phyloP scores from a whole-genome alignment of 2,329 filamentous ascomycete genomes.

The Alternaria postmessia region DNA sequence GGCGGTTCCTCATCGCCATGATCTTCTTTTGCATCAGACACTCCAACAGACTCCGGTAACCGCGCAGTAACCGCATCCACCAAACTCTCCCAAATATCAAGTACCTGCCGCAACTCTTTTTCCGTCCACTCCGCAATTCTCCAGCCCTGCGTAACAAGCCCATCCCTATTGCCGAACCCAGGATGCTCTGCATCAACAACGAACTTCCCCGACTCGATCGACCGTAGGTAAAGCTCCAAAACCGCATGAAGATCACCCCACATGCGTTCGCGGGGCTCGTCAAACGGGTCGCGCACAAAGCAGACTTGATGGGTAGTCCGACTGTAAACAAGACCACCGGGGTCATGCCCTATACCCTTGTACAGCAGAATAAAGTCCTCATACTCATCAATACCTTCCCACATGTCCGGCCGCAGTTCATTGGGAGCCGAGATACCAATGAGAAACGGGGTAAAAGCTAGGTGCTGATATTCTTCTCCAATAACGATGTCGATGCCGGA shows the following conservation, averaged over 20 bases:
- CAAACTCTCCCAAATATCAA: not conserved
- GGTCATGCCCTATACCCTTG: not conserved
- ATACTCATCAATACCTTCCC: not conserved
- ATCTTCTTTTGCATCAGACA: not conserved
- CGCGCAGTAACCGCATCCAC: not conserved
- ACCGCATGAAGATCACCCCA: not conserved
- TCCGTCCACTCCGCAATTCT: not conserved
- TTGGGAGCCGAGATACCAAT: not conserved
- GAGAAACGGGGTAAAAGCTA: not conserved
- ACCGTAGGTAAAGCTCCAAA: not conserved
- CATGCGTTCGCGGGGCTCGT: not conserved
- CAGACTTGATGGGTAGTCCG: not conserved
- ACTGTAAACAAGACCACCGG: not conserved
- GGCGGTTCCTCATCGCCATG: too few species aligned
- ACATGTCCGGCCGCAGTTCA: not conserved
- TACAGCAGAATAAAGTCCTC: not conserved
- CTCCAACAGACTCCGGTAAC: not conserved
- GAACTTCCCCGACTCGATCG: not conserved
- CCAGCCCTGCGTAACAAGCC: not conserved
- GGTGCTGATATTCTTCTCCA: not conserved
- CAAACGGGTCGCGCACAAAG: not conserved
- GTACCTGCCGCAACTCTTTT: not conserved
- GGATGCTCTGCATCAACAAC: not conserved
- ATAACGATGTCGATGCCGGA: not conserved
- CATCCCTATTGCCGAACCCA: too few species aligned